These are phyloP conservation scores for Trichoderma parareesei DNA, from an alignment of 495 filamentous ascomycete species.

Conservation along the genomic window DNA sequence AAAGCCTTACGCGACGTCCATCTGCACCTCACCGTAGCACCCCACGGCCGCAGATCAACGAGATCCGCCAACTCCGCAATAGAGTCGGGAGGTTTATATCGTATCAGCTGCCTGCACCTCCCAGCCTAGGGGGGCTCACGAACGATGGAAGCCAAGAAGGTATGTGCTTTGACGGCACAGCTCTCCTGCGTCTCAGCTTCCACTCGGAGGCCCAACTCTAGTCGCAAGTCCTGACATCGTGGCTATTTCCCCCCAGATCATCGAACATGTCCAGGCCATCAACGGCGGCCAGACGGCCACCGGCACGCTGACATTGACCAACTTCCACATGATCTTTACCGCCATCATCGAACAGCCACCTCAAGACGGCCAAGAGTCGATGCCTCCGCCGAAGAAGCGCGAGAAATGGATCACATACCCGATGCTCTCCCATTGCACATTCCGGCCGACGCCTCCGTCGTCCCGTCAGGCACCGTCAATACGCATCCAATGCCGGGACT, in stretches of 20 bases:
- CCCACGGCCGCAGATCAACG: too few species aligned
- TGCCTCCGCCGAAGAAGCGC: slow-evolving; percentile 41
- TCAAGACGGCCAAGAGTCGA: background rate
- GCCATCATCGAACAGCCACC: slow-evolving; percentile 16
- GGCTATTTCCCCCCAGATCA: slow-evolving; percentile 17
- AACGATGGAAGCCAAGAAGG: slow-evolving; percentile 12
- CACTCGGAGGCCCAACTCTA: background rate
- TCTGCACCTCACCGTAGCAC: background rate
- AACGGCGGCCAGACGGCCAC: slow-evolving; percentile 31
- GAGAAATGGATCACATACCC: slow-evolving; percentile 93
- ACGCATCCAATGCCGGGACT: slow-evolving; percentile 84
- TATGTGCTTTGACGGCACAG: slow-evolving; percentile 2
- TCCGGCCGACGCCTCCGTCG: slow-evolving; percentile 60
- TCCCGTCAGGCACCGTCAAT: slow-evolving; percentile 74
- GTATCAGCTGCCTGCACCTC: background rate
- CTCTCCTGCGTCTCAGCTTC: background rate
- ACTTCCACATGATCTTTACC: slow-evolving; percentile 33
- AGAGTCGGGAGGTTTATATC: too few species aligned
- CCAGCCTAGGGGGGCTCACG: background rate
- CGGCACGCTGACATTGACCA: slow-evolving; percentile 37
- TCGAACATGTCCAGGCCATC: slow-evolving; percentile 35
- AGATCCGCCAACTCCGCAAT: too few species aligned
- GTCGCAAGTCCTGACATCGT: background rate
- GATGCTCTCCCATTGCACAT: slow-evolving; percentile 69
- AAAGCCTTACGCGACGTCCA: background rate